Evolutionary conservation across 805 yeast species (phyloP).

Genomic region (Komagataella pseudopastoris): DNA sequence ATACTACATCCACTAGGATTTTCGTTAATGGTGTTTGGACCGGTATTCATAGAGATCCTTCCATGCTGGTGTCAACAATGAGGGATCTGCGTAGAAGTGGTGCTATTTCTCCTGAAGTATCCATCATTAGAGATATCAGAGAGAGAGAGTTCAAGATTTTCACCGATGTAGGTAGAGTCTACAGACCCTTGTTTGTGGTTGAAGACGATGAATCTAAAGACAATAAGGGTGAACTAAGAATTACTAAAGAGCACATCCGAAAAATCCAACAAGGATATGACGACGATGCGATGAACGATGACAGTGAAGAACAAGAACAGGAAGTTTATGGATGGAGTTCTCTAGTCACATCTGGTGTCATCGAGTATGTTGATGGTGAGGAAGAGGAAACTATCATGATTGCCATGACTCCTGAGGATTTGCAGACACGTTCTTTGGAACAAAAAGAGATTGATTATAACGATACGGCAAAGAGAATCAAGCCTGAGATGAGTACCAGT

Average conservation of each 20-base stretch:
- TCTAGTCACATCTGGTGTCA: constrained; percentile 71
- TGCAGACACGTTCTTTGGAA: constrained; percentile 41
- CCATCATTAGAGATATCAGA: constrained; percentile 92
- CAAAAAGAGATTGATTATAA: constrained; percentile 24
- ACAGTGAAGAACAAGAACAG: constrained; percentile 26
- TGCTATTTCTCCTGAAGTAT: constrained; percentile 90
- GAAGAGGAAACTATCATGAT: constrained; percentile 98
- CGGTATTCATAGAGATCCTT: constrained; percentile 95
- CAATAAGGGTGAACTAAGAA: constrained; percentile 62
- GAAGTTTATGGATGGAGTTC: constrained; percentile 69
- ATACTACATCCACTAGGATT: constrained; percentile 84
- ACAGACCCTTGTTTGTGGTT: constrained; percentile 90
- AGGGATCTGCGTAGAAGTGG: constrained; percentile 88
- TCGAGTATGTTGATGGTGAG: constrained; percentile 96
- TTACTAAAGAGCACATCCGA: constrained; percentile 75
- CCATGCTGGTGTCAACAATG: constrained; percentile 82
- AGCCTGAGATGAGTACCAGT: constrained; percentile 30
- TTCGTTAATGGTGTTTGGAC: constrained; percentile 99
- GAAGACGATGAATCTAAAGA: constrained; percentile 68
- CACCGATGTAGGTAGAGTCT: constrained; percentile 98
- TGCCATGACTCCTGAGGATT: constrained; percentile 97
- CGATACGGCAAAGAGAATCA: constrained; percentile 81
- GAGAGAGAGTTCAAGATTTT: constrained; percentile 92
- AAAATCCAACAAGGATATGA: constrained; percentile 50
- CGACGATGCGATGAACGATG: constrained; percentile 44